Conservation (phyloP, 441 rosid species). For the Brassica hybrid region DNA sequence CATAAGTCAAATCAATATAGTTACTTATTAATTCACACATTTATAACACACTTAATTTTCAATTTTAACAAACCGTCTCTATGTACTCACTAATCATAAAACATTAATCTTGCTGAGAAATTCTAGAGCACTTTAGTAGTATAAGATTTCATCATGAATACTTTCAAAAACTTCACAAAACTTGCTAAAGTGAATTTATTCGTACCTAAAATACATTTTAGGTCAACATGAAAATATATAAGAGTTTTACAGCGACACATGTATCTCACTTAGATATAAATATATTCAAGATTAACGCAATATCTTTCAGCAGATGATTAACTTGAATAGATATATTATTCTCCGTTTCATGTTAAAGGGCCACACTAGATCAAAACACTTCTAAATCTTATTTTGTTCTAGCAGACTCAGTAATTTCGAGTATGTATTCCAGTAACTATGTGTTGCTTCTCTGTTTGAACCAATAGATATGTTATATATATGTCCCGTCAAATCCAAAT, state of each 20-base stretch:
- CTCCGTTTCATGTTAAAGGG: neutral
- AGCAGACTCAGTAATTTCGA: constrained; percentile 3
- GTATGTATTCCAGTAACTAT: neutral
- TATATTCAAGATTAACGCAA: neutral
- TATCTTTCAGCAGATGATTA: neutral
- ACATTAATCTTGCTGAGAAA: neutral
- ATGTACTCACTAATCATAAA: neutral
- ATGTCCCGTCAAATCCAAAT: constrained; percentile 3
- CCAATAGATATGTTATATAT: neutral
- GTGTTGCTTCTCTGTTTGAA: constrained; percentile 11
- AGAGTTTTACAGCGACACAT: neutral
- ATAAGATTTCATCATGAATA: neutral
- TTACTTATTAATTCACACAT: neutral
- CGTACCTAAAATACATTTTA: neutral
- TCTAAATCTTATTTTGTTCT: neutral
- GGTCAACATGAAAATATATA: neutral
- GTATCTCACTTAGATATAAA: neutral
- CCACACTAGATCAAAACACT: constrained; percentile 4
- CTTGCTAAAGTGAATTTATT: neutral
- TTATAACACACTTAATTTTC: neutral
- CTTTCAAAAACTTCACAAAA: neutral
- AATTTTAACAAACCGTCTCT: neutral
- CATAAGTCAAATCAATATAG: constrained; percentile 22
- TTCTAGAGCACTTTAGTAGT: neutral
- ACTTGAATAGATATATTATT: neutral